Percentiles rank a stretch among this genome's conserved stretches.
Conservation (phyloP, 192 early-diverging fungal species). For the Entomortierella lignicola region DNA sequence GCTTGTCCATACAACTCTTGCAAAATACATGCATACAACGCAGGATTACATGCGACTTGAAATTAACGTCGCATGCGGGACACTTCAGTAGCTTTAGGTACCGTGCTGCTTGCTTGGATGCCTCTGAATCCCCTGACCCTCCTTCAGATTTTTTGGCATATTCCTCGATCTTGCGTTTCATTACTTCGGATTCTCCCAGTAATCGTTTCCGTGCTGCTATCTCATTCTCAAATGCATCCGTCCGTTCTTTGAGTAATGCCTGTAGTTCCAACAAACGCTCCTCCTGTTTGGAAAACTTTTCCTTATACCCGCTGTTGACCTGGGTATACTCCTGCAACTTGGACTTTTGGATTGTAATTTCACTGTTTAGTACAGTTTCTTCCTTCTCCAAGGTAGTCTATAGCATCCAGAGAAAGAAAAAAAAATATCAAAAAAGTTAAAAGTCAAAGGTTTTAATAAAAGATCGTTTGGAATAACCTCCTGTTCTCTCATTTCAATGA, state of each 20-base stretch:
- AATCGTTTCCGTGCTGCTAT: slow-evolving; percentile 66
- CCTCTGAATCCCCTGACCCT: slow-evolving; percentile 18
- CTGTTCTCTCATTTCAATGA: too few species aligned
- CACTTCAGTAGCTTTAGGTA: slow-evolving; percentile 89
- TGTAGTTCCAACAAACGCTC: slow-evolving; percentile 71
- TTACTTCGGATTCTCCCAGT: slow-evolving; percentile 67
- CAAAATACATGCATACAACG: slow-evolving; percentile 99
- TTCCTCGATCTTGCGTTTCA: slow-evolving; percentile 74
- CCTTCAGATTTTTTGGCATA: slow-evolving; percentile 69
- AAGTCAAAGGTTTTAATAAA: not conserved
- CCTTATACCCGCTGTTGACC: slow-evolving; percentile 70
- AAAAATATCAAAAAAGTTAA: not conserved
- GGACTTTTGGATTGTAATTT: slow-evolving; percentile 62
- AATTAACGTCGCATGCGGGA: slow-evolving; percentile 85
- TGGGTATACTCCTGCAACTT: slow-evolving; percentile 69
- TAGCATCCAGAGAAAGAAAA: not conserved
- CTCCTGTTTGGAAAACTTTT: slow-evolving; percentile 65
- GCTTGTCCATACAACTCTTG: slow-evolving; percentile 89
- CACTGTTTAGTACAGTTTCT: slow-evolving; percentile 62
- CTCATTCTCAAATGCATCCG: slow-evolving; percentile 66
- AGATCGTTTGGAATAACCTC: not conserved
- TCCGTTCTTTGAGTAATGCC: slow-evolving; percentile 72
- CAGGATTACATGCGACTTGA: slow-evolving; percentile 83
- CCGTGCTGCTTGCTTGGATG: slow-evolving; percentile 39
- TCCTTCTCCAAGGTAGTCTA: slow-evolving; percentile 74